Base-by-base conservation (phyloP, 768 basidiomycete species). In the Obba rivulosa region DNA sequence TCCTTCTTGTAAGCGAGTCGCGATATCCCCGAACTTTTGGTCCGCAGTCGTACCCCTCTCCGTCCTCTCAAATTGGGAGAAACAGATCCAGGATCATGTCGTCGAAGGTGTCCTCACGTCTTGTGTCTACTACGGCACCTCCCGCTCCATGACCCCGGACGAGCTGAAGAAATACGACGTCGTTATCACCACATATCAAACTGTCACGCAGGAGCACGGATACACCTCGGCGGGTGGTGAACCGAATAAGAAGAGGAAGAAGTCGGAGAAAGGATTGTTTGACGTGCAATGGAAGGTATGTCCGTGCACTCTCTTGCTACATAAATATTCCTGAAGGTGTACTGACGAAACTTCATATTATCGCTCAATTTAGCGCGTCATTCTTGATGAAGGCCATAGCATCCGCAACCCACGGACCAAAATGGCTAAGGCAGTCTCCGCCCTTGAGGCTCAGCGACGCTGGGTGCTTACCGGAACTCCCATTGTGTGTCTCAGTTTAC, bases 341-440 rank as follows among this genome's bases (percentile, higher is more conserved):
- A n/a, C n/a, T n/a, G n/a, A n/a, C n/a, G n/a, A n/a, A n/a, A n/a
- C n/a, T n/a, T n/a, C n/a, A n/a, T 31, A 44, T 22, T 20, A 34
- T 16, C 8, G 34, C 43, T 37, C 8, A 37, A 11, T 14, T 10
- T 49, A 87, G 83, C 74, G 93, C 49, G 63, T 94, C 36, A 79
- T 95, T 18, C 70, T 94, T 4, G 93, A 96, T 55, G 93, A 96
- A 67, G 93, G 90, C 0, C 93, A 96, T 60, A 82, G 62, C 21
- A 85, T 96, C 53, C 81, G 91, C 44, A 96, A 95, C 62, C 79
- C 87, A 2, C 85, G 76, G 63, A 91, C 92, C 0, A 90, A 92
- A 69, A 89, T 87, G 78, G 76, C 88, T 8, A 71, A 75, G 56
- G 83, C 87, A 0, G 80, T 83, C 1, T 81, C 73, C 49, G 78